Base-by-base conservation (phyloP, 164 flowering plant species). In the Piper betle region DNA sequence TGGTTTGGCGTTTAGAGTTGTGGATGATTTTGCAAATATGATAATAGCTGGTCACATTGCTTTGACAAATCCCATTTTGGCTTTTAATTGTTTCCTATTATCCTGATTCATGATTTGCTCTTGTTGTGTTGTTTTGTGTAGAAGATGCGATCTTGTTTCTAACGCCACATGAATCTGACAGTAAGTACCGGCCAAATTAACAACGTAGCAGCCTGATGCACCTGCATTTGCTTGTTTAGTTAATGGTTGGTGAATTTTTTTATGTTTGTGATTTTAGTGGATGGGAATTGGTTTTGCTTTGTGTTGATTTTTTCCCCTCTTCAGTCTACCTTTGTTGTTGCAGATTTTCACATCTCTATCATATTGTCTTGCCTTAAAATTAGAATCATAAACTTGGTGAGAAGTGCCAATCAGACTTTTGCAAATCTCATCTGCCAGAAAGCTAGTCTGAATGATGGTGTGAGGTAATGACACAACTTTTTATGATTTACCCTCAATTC, bases 271-370 rank as follows among this genome's bases (percentile, higher is more conserved):
- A 10, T 46, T 15, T 15, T 2, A 10, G 15, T 46, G 33, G 33
- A 25, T 25, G 33, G 33, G 2, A 46, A 6, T 10, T 46, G 10
- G 50, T 46, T 15, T 46, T 46, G 50, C 11, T 46, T 46, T 46
- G 50, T 46, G 13, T 15, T 55, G 6, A 19, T 55, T 41, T 55
- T 8, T 13, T 63, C 2, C 33, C 50, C 19, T 56, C 42, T 61
- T 55, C 66, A 73, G 75, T 62, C 67, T 4, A 25, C 64, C 37
- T 52, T 66, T 55, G 72, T 46, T 13, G 55, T 4, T 12, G 70
- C 52, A 59, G 69, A 69, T 58, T 52, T 66, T 58, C 68, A 54
- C 33, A 48, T 55, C 33, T 62, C 59, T 57, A 58, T 69, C 19
- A 58, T 67, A 17, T 37, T 69, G 18, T 17, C 60, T 20, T 59